Evolutionary conservation across 2,329 filamentous ascomycete genomes (phyloP).

Genomic region (Ophiostoma sp.): DNA sequence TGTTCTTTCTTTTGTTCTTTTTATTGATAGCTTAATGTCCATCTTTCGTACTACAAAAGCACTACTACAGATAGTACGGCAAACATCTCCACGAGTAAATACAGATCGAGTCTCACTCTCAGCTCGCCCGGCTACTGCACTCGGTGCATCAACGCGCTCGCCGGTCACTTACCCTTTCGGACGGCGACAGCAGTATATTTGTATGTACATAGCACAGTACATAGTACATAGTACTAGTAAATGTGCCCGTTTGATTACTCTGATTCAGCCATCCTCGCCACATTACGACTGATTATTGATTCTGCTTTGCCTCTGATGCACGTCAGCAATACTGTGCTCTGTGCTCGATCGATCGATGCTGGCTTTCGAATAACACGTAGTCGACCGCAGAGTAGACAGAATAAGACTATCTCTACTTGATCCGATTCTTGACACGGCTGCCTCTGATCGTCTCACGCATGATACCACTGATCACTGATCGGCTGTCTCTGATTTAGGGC

Average conservation of each 20-base stretch:
- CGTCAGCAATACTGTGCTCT: neutral
- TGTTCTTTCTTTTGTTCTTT: neutral
- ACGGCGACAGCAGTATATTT: no score
- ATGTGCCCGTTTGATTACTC: neutral
- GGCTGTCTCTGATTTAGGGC: constrained; percentile 6
- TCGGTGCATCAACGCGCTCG: neutral
- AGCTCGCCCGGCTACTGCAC: neutral
- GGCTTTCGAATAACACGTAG: neutral
- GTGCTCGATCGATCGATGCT: no score
- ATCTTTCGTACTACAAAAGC: neutral
- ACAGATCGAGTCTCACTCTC: neutral
- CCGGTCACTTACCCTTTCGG: neutral
- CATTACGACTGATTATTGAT: no score
- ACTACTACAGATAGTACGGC: neutral
- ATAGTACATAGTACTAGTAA: no score
- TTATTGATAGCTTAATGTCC: neutral
- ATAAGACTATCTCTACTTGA: neutral
- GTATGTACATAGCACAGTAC: no score
- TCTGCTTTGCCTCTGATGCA: neutral
- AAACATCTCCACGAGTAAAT: no score
- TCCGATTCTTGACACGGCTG: neutral
- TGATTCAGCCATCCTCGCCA: neutral
- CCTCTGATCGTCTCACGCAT: neutral
- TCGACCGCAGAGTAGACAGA: neutral
- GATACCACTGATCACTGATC: neutral